Percentiles rank a stretch among this genome's conserved stretches.
Evolutionary conservation across 495 filamentous ascomycete species (phyloP).

Genomic region (Aspergillus homomorphus): DNA sequence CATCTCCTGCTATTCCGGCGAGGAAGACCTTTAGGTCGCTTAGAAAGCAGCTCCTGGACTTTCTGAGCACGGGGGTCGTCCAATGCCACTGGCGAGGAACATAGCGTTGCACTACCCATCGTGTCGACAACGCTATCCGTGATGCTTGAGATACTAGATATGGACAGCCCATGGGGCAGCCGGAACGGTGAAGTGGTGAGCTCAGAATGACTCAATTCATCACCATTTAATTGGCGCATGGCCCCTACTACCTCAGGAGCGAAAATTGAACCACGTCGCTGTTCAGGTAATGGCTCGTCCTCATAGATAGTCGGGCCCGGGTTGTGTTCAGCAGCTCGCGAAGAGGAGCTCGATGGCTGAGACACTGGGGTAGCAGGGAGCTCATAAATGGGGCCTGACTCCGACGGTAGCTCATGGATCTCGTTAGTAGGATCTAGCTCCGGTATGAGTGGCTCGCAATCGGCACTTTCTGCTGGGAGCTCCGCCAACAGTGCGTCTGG

Average conservation of each 20-base stretch:
- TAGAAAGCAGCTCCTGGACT: slow-evolving; percentile 35
- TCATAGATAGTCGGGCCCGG: slow-evolving; percentile 13
- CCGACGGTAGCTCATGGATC: slow-evolving; percentile 46
- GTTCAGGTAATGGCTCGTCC: slow-evolving; percentile 28
- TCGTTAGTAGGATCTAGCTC: slow-evolving; percentile 44
- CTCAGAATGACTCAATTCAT: too few species aligned
- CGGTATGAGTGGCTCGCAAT: slow-evolving; percentile 22
- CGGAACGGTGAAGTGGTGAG: background rate
- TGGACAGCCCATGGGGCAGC: slow-evolving; percentile 9
- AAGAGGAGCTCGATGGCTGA: slow-evolving; percentile 12
- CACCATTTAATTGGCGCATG: background rate
- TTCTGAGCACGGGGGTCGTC: slow-evolving; percentile 27
- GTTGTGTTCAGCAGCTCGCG: slow-evolving; percentile 6
- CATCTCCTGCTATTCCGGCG: slow-evolving; percentile 28
- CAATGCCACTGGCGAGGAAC: slow-evolving; percentile 25
- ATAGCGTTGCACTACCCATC: slow-evolving; percentile 14
- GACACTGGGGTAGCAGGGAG: slow-evolving; percentile 38
- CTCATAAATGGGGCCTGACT: slow-evolving; percentile 36
- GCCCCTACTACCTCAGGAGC: slow-evolving; percentile 41
- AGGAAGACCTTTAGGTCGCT: slow-evolving; percentile 35
- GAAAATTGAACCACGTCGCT: slow-evolving; percentile 41
- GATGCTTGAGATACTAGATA: slow-evolving; percentile 9
- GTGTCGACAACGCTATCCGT: slow-evolving; percentile 4
- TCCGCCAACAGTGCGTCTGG: slow-evolving; percentile 32
- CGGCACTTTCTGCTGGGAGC: slow-evolving; percentile 28